Percentiles rank a stretch among this genome's conserved stretches.
phyloP scores from a whole-genome alignment of 257 asterid genomes.

The Linderniella brevidens region DNA sequence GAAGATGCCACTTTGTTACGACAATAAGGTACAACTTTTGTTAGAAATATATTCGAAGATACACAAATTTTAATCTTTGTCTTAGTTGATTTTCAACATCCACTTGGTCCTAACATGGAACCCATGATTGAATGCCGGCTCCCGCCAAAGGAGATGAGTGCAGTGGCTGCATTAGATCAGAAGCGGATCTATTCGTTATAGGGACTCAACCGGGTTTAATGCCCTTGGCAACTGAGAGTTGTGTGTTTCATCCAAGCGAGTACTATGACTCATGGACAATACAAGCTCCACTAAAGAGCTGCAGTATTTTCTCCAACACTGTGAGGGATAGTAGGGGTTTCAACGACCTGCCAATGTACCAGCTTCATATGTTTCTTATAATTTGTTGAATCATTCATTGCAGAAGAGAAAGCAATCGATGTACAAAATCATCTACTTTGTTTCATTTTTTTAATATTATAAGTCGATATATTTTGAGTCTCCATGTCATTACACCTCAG shows the following conservation, averaged over 20 bases:
- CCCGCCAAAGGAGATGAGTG: constrained; percentile 42
- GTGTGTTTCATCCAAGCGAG: constrained; percentile 39
- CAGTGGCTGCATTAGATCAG: constrained; percentile 52
- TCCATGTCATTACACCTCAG: too few species aligned
- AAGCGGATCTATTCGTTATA: constrained; percentile 45
- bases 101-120: not conserved
- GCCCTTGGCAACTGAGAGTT: constrained; percentile 15
- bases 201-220: constrained; percentile 41
- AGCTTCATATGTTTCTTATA: constrained; percentile 10
- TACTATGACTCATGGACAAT: constrained; percentile 45
- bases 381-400: too few species aligned
- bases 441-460: too few species aligned
- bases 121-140: constrained; percentile 27
- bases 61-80: too few species aligned
- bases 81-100: too few species aligned
- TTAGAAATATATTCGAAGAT: too few species aligned
- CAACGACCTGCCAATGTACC: constrained; percentile 26
- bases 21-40: constrained; percentile 41
- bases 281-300: constrained; percentile 42
- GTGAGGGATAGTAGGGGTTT: constrained; percentile 51
- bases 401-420: too few species aligned
- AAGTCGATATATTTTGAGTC: too few species aligned
- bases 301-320: constrained; percentile 41
- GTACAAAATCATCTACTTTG: too few species aligned
- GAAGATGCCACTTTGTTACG: constrained; percentile 60